Evolutionary conservation across 2,329 filamentous ascomycete species (phyloP), one percentile per base, ranked within the genome.

Genomic region (Alternaria sp.): DNA sequence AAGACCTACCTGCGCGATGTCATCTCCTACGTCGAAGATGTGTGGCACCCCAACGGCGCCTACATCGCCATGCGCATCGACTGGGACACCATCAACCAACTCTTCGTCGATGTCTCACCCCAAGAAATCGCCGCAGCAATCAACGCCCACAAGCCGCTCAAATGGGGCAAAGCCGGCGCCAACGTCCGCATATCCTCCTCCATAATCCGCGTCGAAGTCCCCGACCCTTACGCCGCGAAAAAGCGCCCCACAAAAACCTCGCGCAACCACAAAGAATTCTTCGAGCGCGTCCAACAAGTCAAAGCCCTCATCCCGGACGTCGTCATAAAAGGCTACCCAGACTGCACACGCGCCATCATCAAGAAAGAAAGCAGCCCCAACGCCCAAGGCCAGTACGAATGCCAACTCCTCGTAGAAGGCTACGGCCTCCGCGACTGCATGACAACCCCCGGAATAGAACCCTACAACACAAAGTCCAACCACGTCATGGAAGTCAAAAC

Each of bases 361-460:
- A 91, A 96, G 74, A 93, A 92, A 3, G 89, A 90, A 52, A 90
- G 93, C 57, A 83, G 87, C 4, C 86, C 85, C 28, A 90, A 90
- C 40, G 86, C 90, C 70, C 89, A 87, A 15, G 93, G 95, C 49
- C 70, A 79, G 43, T 83, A 85, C 66, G 82, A 83, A 61, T 81
- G 83, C 61, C 76, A 78, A 47, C 85, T 97, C 1, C 83, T 90
- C 12, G 96, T 99, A 4, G 96, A 98, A 86, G 96, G 96, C 2
- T 98, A 99, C 80, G 96, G 96, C 1, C 85, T 99, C 54, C 88
- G 89, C 46, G 87, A 89, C 28, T 97, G 94, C 82, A 96, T 99
- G 90, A 97, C 90, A 10, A 99, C 96, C 0, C 91, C 94, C 66
- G 96, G 96, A 67, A 92, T 99, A 6, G 86, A 96, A 59, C 93